Conservation (phyloP, 2,329 filamentous ascomycete species). For the Colletotrichum caudatum region DNA sequence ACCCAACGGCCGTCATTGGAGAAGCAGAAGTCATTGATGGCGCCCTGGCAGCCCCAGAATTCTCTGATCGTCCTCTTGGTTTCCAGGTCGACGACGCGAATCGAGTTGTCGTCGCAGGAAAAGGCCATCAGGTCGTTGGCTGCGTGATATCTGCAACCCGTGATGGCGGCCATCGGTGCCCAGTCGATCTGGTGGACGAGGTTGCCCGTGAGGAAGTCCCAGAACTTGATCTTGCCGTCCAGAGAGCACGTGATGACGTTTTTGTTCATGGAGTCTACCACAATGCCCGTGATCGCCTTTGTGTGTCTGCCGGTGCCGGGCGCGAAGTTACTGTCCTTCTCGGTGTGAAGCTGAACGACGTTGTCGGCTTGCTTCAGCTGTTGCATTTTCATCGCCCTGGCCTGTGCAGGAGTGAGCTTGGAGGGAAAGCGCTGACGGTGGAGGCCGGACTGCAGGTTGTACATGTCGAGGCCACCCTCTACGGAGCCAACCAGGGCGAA, state of each 20-base stretch:
- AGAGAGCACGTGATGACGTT: slow-evolving; percentile 86
- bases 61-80: slow-evolving; percentile 93
- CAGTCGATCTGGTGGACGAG: slow-evolving; percentile 86
- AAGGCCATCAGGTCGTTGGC: slow-evolving; percentile 88
- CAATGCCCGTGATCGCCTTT: slow-evolving; percentile 84
- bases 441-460: slow-evolving; percentile 92
- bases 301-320: slow-evolving; percentile 79
- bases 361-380: slow-evolving; percentile 70
- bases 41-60: slow-evolving; percentile 82
- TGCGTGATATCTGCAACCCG: slow-evolving; percentile 82
- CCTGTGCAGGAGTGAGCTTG: slow-evolving; percentile 80
- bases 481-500: slow-evolving; percentile 92
- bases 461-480: slow-evolving; percentile 89
- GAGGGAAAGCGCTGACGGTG: slow-evolving; percentile 91
- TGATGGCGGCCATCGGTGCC: slow-evolving; percentile 81
- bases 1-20: slow-evolving; percentile 96
- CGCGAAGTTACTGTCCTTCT: slow-evolving; percentile 56
- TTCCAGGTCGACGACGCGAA: slow-evolving; percentile 90
- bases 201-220: slow-evolving; percentile 90
- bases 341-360: slow-evolving; percentile 66
- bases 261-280: slow-evolving; percentile 90
- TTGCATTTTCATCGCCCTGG: slow-evolving; percentile 78
- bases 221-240: slow-evolving; percentile 96
- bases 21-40: slow-evolving; percentile 86
- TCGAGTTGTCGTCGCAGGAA: slow-evolving; percentile 87